These are phyloP conservation scores for Waltergamsia citrina DNA, from an alignment of 2,329 filamentous ascomycete species.

Conservation along the genomic window DNA sequence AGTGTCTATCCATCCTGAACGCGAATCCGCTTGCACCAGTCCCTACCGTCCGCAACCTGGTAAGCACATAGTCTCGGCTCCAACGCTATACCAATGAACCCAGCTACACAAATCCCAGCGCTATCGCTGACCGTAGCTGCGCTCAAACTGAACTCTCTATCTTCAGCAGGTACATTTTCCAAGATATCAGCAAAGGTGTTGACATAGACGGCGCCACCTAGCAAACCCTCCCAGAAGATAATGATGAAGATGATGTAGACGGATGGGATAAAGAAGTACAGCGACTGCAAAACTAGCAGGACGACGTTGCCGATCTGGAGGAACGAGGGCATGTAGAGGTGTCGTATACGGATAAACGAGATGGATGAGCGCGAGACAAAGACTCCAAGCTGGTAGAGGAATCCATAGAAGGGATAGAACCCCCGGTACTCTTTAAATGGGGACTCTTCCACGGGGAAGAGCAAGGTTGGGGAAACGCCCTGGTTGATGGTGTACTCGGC, in stretches of 20 bases:
- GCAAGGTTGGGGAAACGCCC: constrained; percentile 78
- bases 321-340: constrained; percentile 72
- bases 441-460: constrained; percentile 69
- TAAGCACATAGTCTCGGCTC: constrained; percentile 76
- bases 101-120: constrained; percentile 80
- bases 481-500: constrained; percentile 98
- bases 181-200: constrained; percentile 94
- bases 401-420: constrained; percentile 92
- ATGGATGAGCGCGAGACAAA: constrained; percentile 90
- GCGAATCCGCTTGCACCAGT: constrained; percentile 57
- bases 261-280: constrained; percentile 73
- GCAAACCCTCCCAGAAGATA: constrained; percentile 87
- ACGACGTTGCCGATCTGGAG: constrained; percentile 73
- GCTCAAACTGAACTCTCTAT: constrained; percentile 84
- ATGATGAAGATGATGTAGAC: constrained; percentile 80
- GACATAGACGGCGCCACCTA: constrained; percentile 89
- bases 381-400: constrained; percentile 90
- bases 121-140: constrained; percentile 91
- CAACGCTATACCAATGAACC: constrained; percentile 72
- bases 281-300: constrained; percentile 64
- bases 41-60: constrained; percentile 72
- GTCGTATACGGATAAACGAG: constrained; percentile 73
- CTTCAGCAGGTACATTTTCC: constrained; percentile 64
- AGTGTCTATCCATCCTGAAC: constrained; percentile 11
- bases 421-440: constrained; percentile 76